Conservation (phyloP, 2,329 filamentous ascomycete genomes). For the Chrysoporthe puriensis region DNA sequence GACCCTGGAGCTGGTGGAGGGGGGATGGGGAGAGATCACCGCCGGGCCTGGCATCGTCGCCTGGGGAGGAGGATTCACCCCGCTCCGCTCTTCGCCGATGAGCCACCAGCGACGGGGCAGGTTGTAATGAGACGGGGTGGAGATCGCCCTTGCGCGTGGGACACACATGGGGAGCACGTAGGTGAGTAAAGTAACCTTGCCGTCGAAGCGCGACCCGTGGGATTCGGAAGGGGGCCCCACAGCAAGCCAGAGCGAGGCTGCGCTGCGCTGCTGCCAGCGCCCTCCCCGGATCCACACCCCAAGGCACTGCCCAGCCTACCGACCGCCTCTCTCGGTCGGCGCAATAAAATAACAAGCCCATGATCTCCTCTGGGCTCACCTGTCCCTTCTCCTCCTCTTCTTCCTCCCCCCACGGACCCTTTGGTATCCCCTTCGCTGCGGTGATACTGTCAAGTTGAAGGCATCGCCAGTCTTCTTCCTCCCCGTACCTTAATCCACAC, state of each 20-base stretch:
- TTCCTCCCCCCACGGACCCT: slow-evolving; percentile 45
- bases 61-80: neutral
- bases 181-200: too few species aligned
- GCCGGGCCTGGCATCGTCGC: neutral
- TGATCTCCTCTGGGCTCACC: slow-evolving; percentile 38
- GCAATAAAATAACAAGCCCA: slow-evolving; percentile 15
- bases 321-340: neutral
- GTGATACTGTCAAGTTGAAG: slow-evolving; percentile 56
- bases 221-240: too few species aligned
- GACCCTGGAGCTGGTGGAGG: too few species aligned
- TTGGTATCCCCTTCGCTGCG: slow-evolving; percentile 45
- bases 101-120: neutral
- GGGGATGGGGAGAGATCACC: neutral
- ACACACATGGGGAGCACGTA: too few species aligned
- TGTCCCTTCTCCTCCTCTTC: slow-evolving; percentile 39
- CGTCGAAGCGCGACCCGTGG: too few species aligned
- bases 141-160: neutral
- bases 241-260: too few species aligned
- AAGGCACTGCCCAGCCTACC: slow-evolving; percentile 5
- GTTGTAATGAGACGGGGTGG: neutral
- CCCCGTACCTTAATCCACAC: slow-evolving; percentile 37
- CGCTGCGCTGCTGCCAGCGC: neutral
- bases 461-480: slow-evolving; percentile 53
- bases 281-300: slow-evolving; percentile 11
- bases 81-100: neutral